Conservation (phyloP, 2,329 filamentous ascomycete genomes). For the Colletotrichum sp. region DNA sequence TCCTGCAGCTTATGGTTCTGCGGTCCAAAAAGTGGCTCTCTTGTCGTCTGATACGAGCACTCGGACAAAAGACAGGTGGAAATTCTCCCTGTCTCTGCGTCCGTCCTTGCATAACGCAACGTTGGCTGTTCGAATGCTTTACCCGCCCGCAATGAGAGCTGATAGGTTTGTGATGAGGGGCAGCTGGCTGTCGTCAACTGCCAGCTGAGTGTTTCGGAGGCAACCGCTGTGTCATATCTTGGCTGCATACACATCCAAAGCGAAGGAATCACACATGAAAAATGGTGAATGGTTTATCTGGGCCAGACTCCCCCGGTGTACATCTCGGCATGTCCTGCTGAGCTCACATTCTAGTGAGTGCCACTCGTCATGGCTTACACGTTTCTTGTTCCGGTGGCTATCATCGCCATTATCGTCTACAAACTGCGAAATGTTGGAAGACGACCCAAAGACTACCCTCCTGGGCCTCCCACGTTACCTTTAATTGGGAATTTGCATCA, state of each 20-base stretch:
- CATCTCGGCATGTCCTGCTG: too few species aligned
- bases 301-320: not conserved
- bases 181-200: not conserved
- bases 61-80: not conserved
- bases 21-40: not conserved
- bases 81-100: not conserved
- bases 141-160: not conserved
- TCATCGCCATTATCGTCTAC: not conserved
- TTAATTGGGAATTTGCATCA: conserved; percentile 57
- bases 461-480: conserved; percentile 56
- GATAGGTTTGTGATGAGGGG: not conserved
- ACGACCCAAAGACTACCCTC: conserved; percentile 37
- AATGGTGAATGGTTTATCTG: not conserved
- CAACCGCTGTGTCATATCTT: not conserved
- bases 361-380: not conserved
- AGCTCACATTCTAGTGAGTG: too few species aligned
- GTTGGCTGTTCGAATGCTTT: not conserved
- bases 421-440: not conserved
- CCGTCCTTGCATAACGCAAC: not conserved
- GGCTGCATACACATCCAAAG: not conserved
- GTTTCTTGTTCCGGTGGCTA: not conserved
- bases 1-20: not conserved
- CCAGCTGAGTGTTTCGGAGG: not conserved
- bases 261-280: not conserved
- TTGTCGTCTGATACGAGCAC: not conserved